phyloP scores from a whole-genome alignment of 768 basidiomycete species.

The Tephrocybe sp. region DNA sequence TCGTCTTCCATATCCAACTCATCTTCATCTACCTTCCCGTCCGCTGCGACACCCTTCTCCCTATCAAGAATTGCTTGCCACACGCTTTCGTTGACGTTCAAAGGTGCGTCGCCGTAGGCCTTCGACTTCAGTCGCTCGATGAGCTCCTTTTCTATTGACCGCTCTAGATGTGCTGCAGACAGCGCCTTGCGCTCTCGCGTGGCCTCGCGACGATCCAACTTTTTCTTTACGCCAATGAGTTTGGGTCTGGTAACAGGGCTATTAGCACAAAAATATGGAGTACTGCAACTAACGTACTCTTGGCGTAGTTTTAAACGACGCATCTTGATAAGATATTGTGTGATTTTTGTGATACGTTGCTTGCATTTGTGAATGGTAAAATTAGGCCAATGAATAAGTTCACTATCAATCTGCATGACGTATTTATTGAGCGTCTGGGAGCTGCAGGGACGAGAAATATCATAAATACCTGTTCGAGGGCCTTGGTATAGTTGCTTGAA shows the following conservation, averaged over 20 bases:
- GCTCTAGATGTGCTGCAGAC: slow-evolving; percentile 92
- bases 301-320: slow-evolving; percentile 81
- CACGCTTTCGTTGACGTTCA: slow-evolving; percentile 97
- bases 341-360: slow-evolving; percentile 98
- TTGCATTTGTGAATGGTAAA: slow-evolving; percentile 99
- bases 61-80: slow-evolving; percentile 91
- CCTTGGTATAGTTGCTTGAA: slow-evolving; percentile 92
- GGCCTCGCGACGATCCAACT: slow-evolving; percentile 89
- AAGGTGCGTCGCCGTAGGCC: slow-evolving; percentile 94
- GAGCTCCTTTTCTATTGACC: slow-evolving; percentile 93
- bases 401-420: slow-evolving; percentile 76
- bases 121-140: slow-evolving; percentile 94
- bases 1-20: slow-evolving; percentile 55
- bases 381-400: slow-evolving; percentile 98
- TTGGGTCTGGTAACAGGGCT: slow-evolving; percentile 64
- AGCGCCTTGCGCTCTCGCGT: slow-evolving; percentile 95
- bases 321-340: slow-evolving; percentile 99
- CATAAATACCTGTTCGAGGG: slow-evolving; percentile 80
- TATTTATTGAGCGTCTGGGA: not conserved
- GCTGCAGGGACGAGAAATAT: not conserved
- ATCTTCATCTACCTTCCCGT: slow-evolving; percentile 46
- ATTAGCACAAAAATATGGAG: not conserved
- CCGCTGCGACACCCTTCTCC: slow-evolving; percentile 53
- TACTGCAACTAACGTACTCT: slow-evolving; percentile 52
- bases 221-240: slow-evolving; percentile 95